These are phyloP conservation scores for Podila epigama DNA, from an alignment of 192 early-diverging fungal genomes.

Conservation along the genomic window DNA sequence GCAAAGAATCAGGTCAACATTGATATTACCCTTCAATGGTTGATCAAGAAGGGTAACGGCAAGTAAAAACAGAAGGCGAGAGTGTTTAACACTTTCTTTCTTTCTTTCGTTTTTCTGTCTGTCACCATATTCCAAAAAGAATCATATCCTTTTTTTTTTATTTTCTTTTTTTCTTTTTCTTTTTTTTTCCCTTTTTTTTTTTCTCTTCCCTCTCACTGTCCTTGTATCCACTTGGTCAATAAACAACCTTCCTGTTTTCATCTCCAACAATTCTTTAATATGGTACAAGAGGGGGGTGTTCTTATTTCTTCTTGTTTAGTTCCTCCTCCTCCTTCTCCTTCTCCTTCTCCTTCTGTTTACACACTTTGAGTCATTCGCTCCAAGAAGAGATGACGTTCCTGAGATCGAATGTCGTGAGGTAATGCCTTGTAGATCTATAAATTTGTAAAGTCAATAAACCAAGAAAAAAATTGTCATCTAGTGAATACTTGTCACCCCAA, in stretches of 20 bases:
- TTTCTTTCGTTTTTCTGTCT: too few relatives aligned
- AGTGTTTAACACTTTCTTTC: too few relatives aligned
- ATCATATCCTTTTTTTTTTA: neutral
- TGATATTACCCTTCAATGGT: constrained; percentile 96
- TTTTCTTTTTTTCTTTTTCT: neutral
- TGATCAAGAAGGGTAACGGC: constrained; percentile 84
- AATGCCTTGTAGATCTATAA: constrained; percentile 35
- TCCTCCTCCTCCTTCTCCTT: neutral
- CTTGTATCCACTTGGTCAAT: neutral
- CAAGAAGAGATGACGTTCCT: constrained; percentile 30
- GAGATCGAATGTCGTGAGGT: constrained; percentile 37
- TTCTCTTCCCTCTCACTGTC: neutral
- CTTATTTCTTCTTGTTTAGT: neutral
- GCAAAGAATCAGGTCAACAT: constrained; percentile 98
- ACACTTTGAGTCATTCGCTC: constrained; percentile 27
- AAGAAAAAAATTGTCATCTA: neutral
- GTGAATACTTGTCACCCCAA: neutral
- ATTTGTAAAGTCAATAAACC: neutral
- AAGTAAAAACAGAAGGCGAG: constrained; percentile 42
- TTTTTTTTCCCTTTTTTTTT: neutral
- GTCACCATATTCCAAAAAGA: too few relatives aligned
- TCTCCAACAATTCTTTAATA: too few relatives aligned
- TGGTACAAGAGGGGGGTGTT: neutral
- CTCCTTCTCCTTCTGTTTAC: neutral
- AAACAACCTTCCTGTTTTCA: too few relatives aligned